Base-by-base conservation (phyloP, 2,329 filamentous ascomycete genomes). In the Stemphylium beticola region DNA sequence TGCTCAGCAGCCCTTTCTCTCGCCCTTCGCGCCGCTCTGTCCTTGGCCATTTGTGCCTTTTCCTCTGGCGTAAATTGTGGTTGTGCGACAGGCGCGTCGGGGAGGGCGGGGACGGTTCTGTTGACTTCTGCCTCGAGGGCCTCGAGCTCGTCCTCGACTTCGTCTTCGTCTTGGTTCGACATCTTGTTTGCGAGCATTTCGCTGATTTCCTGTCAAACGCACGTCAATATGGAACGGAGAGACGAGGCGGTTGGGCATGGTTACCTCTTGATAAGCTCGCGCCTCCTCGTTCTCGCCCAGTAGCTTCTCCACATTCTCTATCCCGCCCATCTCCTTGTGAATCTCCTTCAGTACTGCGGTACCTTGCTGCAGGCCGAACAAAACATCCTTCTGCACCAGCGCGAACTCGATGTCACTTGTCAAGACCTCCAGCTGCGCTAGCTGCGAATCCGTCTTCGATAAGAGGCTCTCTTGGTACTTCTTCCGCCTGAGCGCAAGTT, bases 391-490 rank as follows among this genome's bases (percentile, higher is more conserved):
- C 76, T 98, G 93, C 64, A 99, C 95, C 22, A 93, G 85, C 34
- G 95, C 92, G 77, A 99, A 99, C 78, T 99, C 95, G 68, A 99
- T 92, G 73, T 87, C 92, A 50, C 86, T 86, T 8, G 91, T 95
- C 64, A 99, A 81, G 71, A 91, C 87, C 80, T 99, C 93, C 17
- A 99, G 82, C 77, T 97, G 92, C 63, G 91, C 92, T n/a, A 99
- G 85, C 79, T 98, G 93, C 52, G 87, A 86, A 77, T 99, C 93
- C 11, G 93, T 97, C 80, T 96, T 93, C 57, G 85, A 82, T 11
- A 98, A 83, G 18, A 98, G 83, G 22, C 90, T 88, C 75, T 98
- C 91, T 75, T 99, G 95, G 81, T 96, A 98, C 76, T 98, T 99
- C 79, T 97, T 97, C 65, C 93, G 86, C 53, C 95, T 89, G 57